Base-by-base conservation (phyloP, 805 yeast genomes). In the Candida montana region DNA sequence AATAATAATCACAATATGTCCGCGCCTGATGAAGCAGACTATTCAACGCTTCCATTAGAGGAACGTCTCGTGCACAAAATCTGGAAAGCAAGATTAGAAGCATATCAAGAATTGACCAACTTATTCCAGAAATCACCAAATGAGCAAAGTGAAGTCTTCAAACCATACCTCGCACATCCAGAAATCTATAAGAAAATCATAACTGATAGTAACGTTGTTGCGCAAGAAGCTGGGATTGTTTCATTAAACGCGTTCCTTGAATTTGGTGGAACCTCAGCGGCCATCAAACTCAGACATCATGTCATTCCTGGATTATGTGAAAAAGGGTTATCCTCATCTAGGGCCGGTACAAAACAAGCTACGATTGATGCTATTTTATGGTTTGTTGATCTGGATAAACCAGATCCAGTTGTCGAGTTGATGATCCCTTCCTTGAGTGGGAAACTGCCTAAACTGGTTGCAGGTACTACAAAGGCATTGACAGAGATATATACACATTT, bases 1-100 rank as follows among this genome's bases (percentile, higher is more conserved):
- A 13, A 26, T 8, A 12, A 23, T 21, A 26, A 16, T 19, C 7
- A 5, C 29, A 29, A 11, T 5, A 36, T 29, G 28, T 20, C 39
- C 3, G 57, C 51, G 30, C 13, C 35, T 5, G 58, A 53, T 30
- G 57, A 53, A 24, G 46, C 51, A 10, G 57, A 50, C 26, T 53
- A 50, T 39, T 30, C 56, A 9, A 43, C 44, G 28, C 50, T 54
- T 19, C 57, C 56, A 3, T 27, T 54, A 7, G 58, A 54, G 34
- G 58, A 53, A 17, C 51, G 58, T 30, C 46, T 54, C 11, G 65
- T 61, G 7, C 89, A 84, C 58, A 81, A 83, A 56, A 75, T 52
- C 6, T 93, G 98, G 98, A 90, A 88, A 62, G 97, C 79, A 12
- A 79, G 99, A 46, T 65, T 75, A 41, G 75, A 69, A 15, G 96